phyloP scores from a whole-genome alignment of 2,329 filamentous ascomycete genomes.

The Colletotrichum tofieldiae region DNA sequence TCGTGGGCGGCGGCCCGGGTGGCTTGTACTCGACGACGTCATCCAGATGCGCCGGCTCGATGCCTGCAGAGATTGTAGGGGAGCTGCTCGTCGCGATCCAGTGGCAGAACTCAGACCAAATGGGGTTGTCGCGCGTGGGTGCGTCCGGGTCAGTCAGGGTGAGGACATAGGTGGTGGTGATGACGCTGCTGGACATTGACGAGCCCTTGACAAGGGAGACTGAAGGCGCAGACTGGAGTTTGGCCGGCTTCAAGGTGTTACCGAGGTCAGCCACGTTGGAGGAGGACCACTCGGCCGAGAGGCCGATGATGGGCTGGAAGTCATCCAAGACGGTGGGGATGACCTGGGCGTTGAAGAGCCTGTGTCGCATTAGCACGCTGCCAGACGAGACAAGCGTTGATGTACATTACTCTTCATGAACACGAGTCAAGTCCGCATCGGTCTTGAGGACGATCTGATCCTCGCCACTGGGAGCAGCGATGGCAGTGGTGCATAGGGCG shows the following conservation, averaged over 20 bases:
- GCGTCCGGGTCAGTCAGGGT: constrained; percentile 61
- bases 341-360: constrained; percentile 39
- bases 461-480: constrained; percentile 16
- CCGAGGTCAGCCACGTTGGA: constrained; percentile 40
- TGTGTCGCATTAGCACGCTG: constrained; percentile 18
- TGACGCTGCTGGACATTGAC: constrained; percentile 41
- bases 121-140: constrained; percentile 58
- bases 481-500: constrained; percentile 25
- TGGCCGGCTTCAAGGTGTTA: constrained; percentile 38
- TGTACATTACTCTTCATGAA: constrained; percentile 38
- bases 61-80: constrained; percentile 34
- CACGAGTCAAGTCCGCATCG: constrained; percentile 41
- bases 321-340: constrained; percentile 43
- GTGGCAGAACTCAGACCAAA: constrained; percentile 64
- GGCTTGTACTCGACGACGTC: constrained; percentile 60
- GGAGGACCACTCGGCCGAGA: constrained; percentile 39
- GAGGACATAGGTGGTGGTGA: constrained; percentile 50
- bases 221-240: constrained; percentile 37
- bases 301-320: constrained; percentile 42
- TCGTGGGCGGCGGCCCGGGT: constrained; percentile 58
- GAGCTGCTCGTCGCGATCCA: constrained; percentile 58
- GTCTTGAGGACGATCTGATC: constrained; percentile 32
- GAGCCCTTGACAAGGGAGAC: constrained; percentile 34
- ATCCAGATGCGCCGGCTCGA: constrained; percentile 48
- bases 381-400: not conserved